Percentiles rank a stretch among this genome's conserved stretches.
Conservation (phyloP, 805 yeast species). For the Metschnikowia dekortorum region DNA sequence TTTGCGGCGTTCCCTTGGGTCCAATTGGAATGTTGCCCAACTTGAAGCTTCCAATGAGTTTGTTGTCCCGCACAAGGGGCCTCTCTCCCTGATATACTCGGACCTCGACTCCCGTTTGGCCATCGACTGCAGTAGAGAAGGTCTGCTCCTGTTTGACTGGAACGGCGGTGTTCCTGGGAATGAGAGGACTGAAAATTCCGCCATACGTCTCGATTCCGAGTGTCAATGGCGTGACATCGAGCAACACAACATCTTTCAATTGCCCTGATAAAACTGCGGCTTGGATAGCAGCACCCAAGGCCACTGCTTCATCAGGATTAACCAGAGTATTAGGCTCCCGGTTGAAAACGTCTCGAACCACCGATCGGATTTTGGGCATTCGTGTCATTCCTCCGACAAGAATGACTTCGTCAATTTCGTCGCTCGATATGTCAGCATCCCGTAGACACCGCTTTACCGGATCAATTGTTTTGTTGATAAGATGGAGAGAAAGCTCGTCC, state of each 20-base stretch:
- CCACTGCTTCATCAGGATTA: slow-evolving; percentile 60
- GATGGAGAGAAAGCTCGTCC: slow-evolving; percentile 60
- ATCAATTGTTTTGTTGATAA: slow-evolving; percentile 63
- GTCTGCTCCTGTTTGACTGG: slow-evolving; percentile 72
- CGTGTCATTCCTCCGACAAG: slow-evolving; percentile 89
- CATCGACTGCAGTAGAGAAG: slow-evolving; percentile 79
- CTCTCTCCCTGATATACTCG: slow-evolving; percentile 81
- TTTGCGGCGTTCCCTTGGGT: slow-evolving; percentile 78
- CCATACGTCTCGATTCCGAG: slow-evolving; percentile 80
- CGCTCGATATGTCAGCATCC: slow-evolving; percentile 65
- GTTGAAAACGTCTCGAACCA: slow-evolving; percentile 56
- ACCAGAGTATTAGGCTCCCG: slow-evolving; percentile 67
- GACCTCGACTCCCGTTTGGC: slow-evolving; percentile 78
- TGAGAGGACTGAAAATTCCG: slow-evolving; percentile 74
- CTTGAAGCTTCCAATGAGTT: slow-evolving; percentile 69
- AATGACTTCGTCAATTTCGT: slow-evolving; percentile 69
- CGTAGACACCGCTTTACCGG: slow-evolving; percentile 72
- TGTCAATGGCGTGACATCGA: slow-evolving; percentile 27
- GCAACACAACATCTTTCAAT: slow-evolving; percentile 23
- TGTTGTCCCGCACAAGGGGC: slow-evolving; percentile 72
- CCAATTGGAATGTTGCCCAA: slow-evolving; percentile 68
- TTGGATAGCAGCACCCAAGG: slow-evolving; percentile 29
- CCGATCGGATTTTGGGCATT: slow-evolving; percentile 72
- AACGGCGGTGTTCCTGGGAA: slow-evolving; percentile 72
- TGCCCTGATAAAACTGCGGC: slow-evolving; percentile 27